Base-by-base conservation (phyloP, 2,329 filamentous ascomycete genomes). In the Calonectria naviculata region DNA sequence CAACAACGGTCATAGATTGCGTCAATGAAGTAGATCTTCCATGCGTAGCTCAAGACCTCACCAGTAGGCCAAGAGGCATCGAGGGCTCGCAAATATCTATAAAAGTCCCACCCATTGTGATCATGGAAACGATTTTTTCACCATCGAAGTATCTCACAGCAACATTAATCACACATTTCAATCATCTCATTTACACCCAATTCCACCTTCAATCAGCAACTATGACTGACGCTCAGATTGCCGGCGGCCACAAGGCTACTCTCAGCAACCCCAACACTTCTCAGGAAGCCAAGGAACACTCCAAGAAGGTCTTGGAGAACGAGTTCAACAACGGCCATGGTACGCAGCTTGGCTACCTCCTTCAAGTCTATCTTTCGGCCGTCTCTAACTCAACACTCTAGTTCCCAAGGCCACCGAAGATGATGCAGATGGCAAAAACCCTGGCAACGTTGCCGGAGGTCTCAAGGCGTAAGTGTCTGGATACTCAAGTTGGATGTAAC, bases 181-280 rank as follows among this genome's bases (percentile, higher is more conserved):
- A 34, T 10, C 31, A 34, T 34, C 31, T 34, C 31, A 34, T 58
- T 26, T 13, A 19, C 19, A 13, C 49, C 34, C 24, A 52, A 29
- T 19, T 65, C 34, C 21, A 41, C 5, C 21, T 42, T 38, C 42
- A 42, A 44, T n/a, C 29, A 24, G 80, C 71, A 80, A 85, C 74
- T 46, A 89, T 88, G 86, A 80, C 86, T 81, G 83, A 87, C 74
- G 84, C 85, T 81, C 87, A 89, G 73, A 77, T 89, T 73, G 85
- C 87, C 74, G 87, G 87, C 70, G 89, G 89, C 80, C 89, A 91
- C 85, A 91, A 91, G 85, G 89, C 88, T 69, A 88, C 85, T 78
- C 76, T 90, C 71, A 87, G 86, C 80, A 90, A 90, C 83, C 87
- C 88, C 74, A 88, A 89, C 80, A 86, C 84, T 66, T 89, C 88